phyloP scores from a whole-genome alignment of 2,329 filamentous ascomycete genomes.

The Penicillium sp. region DNA sequence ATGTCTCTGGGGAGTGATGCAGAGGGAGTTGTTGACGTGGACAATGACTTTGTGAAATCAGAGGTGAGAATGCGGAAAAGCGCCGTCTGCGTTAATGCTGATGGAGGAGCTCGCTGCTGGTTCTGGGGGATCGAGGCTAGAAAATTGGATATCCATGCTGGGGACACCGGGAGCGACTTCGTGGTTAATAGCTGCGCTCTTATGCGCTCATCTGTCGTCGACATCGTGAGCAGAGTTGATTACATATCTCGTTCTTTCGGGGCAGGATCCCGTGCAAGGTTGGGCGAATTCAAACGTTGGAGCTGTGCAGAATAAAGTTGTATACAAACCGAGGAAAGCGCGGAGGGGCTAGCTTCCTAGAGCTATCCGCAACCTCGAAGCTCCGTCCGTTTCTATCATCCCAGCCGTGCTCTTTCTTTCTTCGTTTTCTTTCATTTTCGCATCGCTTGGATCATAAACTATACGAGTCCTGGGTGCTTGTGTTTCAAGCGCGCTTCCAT shows the following conservation, averaged over 20 bases:
- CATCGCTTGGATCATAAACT: not conserved
- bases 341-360: not conserved
- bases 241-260: not conserved
- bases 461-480: not conserved
- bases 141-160: conserved; percentile 62
- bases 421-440: not conserved
- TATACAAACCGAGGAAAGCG: not conserved
- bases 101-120: conserved; percentile 57
- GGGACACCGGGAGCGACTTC: conserved; percentile 54
- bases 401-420: not conserved
- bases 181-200: conserved; percentile 50
- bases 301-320: not conserved
- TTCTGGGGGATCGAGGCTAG: conserved; percentile 51
- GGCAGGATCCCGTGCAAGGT: not conserved
- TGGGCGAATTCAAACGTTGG: not conserved
- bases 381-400: not conserved
- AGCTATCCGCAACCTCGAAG: not conserved
- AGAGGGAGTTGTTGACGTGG: conserved; percentile 40
- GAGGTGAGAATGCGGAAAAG: conserved; percentile 74
- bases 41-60: conserved; percentile 65
- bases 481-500: not conserved
- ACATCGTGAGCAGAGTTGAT: conserved; percentile 19
- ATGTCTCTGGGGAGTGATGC: conserved; percentile 55
- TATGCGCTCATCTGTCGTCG: conserved; percentile 32
- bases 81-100: conserved; percentile 72